These are phyloP conservation scores for Fusarium nurragi DNA, from an alignment of 2,329 filamentous ascomycete species.

Conservation along the genomic window DNA sequence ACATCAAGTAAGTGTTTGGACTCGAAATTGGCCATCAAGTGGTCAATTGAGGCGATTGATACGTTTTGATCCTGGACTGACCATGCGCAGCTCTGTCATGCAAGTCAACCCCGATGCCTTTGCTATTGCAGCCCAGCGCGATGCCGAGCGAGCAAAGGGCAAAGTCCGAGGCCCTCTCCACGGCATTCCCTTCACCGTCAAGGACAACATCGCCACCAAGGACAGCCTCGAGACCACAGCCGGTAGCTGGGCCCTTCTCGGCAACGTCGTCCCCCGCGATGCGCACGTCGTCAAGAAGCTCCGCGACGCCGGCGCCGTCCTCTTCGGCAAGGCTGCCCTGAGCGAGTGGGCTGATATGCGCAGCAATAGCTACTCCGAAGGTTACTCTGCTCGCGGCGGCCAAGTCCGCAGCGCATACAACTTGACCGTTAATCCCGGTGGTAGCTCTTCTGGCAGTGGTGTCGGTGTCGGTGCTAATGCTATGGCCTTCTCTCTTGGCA, in stretches of 20 bases:
- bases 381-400: slow-evolving; percentile 71
- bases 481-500: slow-evolving; percentile 72
- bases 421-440: slow-evolving; percentile 72
- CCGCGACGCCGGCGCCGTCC: slow-evolving; percentile 71
- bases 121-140: slow-evolving; percentile 67
- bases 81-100: slow-evolving; percentile 60
- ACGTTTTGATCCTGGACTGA: not conserved
- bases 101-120: slow-evolving; percentile 75
- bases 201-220: slow-evolving; percentile 74
- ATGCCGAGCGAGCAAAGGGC: slow-evolving; percentile 67
- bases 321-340: slow-evolving; percentile 76
- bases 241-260: slow-evolving; percentile 73
- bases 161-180: slow-evolving; percentile 72
- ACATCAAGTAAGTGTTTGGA: slow-evolving; percentile 63
- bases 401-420: slow-evolving; percentile 75
- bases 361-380: slow-evolving; percentile 72
- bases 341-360: slow-evolving; percentile 82
- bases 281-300: slow-evolving; percentile 70
- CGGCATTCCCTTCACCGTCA: slow-evolving; percentile 79
- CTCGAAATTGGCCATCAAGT: not conserved
- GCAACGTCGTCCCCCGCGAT: slow-evolving; percentile 73
- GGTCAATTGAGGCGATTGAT: not conserved
- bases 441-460: slow-evolving; percentile 73
- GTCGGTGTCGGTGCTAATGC: slow-evolving; percentile 71
- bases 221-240: slow-evolving; percentile 83